Conservation (phyloP, 495 filamentous ascomycete genomes). For the Penicillium riverlandense region DNA sequence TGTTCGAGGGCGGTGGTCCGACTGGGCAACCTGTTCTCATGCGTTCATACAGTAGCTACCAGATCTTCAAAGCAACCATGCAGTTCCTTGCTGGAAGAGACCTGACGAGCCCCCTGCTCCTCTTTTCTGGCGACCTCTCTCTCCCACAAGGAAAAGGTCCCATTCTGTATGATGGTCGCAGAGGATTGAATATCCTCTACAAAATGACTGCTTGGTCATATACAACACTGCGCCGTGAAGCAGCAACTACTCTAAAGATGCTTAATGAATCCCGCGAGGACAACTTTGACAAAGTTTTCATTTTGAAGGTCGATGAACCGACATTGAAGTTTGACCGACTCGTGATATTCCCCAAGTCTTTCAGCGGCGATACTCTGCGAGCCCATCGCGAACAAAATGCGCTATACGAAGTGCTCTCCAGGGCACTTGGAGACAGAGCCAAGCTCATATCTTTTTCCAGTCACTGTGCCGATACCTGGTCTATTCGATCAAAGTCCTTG, state of each 20-base stretch:
- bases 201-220: constrained; percentile 92
- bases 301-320: constrained; percentile 60
- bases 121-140: constrained; percentile 31
- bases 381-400: constrained; percentile 22
- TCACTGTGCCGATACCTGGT: constrained; percentile 31
- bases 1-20: constrained; percentile 67
- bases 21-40: constrained; percentile 66
- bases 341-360: constrained; percentile 22
- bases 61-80: constrained; percentile 86
- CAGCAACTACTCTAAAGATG: constrained; percentile 58
- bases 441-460: constrained; percentile 52
- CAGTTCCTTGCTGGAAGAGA: constrained; percentile 74
- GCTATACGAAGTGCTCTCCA: constrained; percentile 54
- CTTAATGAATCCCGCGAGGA: constrained; percentile 68
- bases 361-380: constrained; percentile 22
- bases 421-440: constrained; percentile 68
- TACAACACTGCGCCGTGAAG: constrained; percentile 60
- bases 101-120: constrained; percentile 56
- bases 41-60: constrained; percentile 77
- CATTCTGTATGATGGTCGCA: constrained; percentile 55
- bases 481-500: constrained; percentile 17
- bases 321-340: constrained; percentile 66
- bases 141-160: constrained; percentile 29
- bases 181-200: constrained; percentile 75
- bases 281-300: constrained; percentile 77